Evolutionary conservation across 2,329 filamentous ascomycete genomes (phyloP), one percentile per base, ranked within the genome.

Genomic region (Nannizziopsis barbatae): DNA sequence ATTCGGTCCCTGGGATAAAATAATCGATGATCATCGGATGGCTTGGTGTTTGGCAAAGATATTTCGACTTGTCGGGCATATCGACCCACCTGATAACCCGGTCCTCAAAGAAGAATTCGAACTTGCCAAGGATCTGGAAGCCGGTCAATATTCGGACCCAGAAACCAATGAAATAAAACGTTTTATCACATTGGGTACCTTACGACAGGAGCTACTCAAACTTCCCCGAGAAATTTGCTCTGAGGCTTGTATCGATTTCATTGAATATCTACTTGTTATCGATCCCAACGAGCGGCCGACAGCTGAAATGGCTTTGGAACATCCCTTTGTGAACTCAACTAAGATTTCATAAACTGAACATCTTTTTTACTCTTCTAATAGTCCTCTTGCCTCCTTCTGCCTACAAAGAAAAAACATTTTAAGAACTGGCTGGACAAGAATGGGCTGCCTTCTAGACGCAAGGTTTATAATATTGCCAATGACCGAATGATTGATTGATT

Each of bases 21-120:
- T 45, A 11, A 45, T 45, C 17, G 15, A 53, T 17, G 47, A 30
- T 11, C 45, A 47, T 40, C 46, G 43, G 18, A 45, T 46, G 18
- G 52, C 52, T 17, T 53, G 45, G 45, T 39, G 41, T 12, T 38
- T 53, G 11, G 49, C 33, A 32, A 53, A 53, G 32, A 53, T 53
- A 18, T 48, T 50, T 10, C 45, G 46, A 20, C 49, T 53, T 39
- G 17, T 51, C 11, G 49, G 49, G 15, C 38, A 15, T 8, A 22
- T 52, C 5, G 30, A 47, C 20, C 35, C 33, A n/a, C 38, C 41
- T 3, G 47, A 48, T 5, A 40, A 51, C 32, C 43, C 46, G 10
- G 45, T 43, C 5, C 50, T 38, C 37, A 50, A 18, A 17, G 22
- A 42, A 2, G 52, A 52, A 39, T 45, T 52, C 31, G 47, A 47